phyloP scores from a whole-genome alignment of 495 filamentous ascomycete genomes.

The Poronia punctata region DNA sequence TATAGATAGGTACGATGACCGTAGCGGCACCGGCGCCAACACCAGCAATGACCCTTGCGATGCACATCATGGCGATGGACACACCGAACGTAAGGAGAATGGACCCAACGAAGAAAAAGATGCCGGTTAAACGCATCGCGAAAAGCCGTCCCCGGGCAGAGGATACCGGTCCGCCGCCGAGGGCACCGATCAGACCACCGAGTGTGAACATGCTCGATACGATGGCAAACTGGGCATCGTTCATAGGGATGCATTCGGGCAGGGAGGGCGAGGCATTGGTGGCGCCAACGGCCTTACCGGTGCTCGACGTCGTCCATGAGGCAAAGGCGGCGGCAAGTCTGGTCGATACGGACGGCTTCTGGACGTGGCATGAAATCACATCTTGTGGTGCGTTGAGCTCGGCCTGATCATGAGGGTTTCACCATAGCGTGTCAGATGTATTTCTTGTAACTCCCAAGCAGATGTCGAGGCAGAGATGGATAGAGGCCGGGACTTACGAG shows the following conservation, averaged over 20 bases:
- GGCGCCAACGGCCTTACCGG: conserved; percentile 11
- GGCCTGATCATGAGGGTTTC: conserved; percentile 46
- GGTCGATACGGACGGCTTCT: conserved; percentile 43
- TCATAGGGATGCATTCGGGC: conserved; percentile 81
- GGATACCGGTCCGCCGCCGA: conserved; percentile 66
- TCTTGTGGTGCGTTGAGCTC: conserved; percentile 92
- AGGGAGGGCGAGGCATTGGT: conserved; percentile 48
- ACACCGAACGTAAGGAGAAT: conserved; percentile 62
- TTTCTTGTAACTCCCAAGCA: not conserved
- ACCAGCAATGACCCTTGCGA: conserved; percentile 75
- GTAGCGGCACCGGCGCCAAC: conserved; percentile 79
- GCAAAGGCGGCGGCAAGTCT: conserved; percentile 21
- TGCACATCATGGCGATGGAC: conserved; percentile 56
- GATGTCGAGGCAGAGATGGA: not conserved
- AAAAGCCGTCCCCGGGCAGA: conserved; percentile 65
- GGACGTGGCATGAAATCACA: conserved; percentile 73
- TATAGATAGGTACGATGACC: conserved; percentile 93
- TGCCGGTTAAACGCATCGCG: conserved; percentile 62
- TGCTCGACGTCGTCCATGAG: conserved; percentile 22
- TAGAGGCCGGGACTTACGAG: conserved; percentile 48
- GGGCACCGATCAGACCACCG: conserved; percentile 77
- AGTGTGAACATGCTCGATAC: conserved; percentile 88
- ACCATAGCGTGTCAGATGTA: not conserved
- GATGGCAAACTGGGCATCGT: conserved; percentile 63
- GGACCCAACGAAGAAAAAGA: conserved; percentile 72